These are phyloP conservation scores for Epithemia pelagica DNA, from an alignment of 108 stramenopile genomes.

Conservation along the genomic window DNA sequence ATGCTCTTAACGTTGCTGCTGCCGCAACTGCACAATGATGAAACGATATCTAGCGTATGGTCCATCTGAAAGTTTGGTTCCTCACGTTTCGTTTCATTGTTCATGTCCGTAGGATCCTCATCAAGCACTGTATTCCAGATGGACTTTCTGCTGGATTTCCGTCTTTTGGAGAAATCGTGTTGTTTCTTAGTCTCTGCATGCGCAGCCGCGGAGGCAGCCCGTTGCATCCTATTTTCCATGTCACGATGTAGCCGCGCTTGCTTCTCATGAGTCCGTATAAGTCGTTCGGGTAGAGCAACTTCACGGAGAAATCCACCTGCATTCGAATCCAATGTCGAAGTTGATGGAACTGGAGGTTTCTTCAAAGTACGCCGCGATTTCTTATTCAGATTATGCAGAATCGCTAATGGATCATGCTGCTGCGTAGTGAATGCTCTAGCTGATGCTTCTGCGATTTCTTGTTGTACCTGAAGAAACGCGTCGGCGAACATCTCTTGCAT, in stretches of 20 bases:
- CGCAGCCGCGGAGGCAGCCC: slow-evolving; percentile 5
- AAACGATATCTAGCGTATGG: not conserved
- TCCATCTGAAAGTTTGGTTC: not conserved
- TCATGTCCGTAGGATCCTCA: slow-evolving; percentile 8
- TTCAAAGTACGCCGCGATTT: slow-evolving; percentile 9
- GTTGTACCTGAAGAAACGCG: slow-evolving; percentile 53
- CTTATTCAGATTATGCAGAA: slow-evolving; percentile 24
- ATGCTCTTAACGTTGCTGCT: slow-evolving; percentile 37
- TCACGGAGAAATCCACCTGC: slow-evolving; percentile 56
- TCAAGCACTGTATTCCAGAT: slow-evolving; percentile 64
- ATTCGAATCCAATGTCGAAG: slow-evolving; percentile 18
- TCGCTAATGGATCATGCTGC: slow-evolving; percentile 42
- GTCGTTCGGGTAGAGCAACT: slow-evolving; percentile 39
- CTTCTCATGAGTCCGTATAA: slow-evolving; percentile 21
- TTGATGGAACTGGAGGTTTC: slow-evolving; percentile 15
- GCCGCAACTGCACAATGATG: slow-evolving; percentile 50
- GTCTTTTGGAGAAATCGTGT: slow-evolving; percentile 21
- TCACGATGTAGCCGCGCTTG: slow-evolving; percentile 18
- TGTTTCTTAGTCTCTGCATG: slow-evolving; percentile 3
- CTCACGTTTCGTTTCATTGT: not conserved
- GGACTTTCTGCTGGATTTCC: slow-evolving; percentile 35
- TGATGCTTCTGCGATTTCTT: slow-evolving; percentile 50
- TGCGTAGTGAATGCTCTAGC: slow-evolving; percentile 36
- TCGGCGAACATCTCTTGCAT: slow-evolving; percentile 67
- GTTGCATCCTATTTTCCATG: slow-evolving; percentile 24